Evolutionary conservation across 2,329 filamentous ascomycete genomes (phyloP).

Genomic region (Trichoderma aggressivum): DNA sequence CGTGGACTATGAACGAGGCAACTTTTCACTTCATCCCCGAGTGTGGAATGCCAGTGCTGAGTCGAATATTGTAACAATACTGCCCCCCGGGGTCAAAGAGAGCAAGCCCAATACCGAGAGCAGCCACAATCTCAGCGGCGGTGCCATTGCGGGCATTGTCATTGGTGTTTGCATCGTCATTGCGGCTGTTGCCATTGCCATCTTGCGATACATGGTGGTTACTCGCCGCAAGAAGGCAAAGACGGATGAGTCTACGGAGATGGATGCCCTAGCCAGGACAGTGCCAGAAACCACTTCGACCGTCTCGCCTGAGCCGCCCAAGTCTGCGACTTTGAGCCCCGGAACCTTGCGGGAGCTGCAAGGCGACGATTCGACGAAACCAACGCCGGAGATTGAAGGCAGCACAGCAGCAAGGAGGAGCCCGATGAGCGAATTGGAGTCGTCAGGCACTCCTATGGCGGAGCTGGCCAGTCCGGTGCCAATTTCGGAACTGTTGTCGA

Average conservation of each 20-base stretch:
- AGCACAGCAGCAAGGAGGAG: background rate
- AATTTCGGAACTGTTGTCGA: conserved; percentile 16
- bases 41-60: conserved; percentile 18
- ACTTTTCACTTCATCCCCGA: conserved; percentile 17
- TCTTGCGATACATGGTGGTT: conserved; percentile 6
- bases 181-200: background rate
- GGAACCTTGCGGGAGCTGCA: conserved; percentile 3
- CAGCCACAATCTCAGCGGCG: background rate
- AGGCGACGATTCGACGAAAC: background rate
- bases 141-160: conserved; percentile 15
- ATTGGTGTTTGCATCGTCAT: conserved; percentile 13
- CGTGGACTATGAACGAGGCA: conserved; percentile 21
- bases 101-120: background rate
- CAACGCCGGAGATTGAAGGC: conserved; percentile 2
- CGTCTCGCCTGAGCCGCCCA: background rate
- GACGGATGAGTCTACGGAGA: background rate
- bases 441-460: background rate
- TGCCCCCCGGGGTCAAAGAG: conserved; percentile 6
- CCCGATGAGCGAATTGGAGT: conserved; percentile 10
- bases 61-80: conserved; percentile 15
- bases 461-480: conserved; percentile 2
- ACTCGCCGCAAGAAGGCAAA: conserved; percentile 7
- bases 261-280: background rate
- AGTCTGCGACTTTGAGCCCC: background rate
- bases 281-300: background rate